These are phyloP conservation scores for Coemansia umbellata DNA, from an alignment of 192 early-diverging fungal genomes.

Conservation along the genomic window DNA sequence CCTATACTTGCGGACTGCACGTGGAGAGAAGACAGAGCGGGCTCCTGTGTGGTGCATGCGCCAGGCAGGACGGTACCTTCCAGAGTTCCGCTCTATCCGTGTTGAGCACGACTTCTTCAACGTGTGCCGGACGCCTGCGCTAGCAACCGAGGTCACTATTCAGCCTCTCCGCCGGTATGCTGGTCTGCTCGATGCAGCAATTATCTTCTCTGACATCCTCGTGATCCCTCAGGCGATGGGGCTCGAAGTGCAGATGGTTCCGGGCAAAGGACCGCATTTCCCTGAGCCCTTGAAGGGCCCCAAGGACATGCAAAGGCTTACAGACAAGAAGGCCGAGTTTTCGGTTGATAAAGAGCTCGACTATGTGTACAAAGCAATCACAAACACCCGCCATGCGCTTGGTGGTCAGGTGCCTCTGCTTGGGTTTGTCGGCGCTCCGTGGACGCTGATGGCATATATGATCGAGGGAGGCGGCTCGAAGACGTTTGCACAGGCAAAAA, in stretches of 20 bases:
- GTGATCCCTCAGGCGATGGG: conserved; percentile 97
- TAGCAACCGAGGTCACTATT: conserved; percentile 91
- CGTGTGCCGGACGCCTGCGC: conserved; percentile 86
- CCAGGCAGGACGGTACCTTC: conserved; percentile 95
- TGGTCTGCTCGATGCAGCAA: conserved; percentile 88
- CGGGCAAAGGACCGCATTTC: conserved; percentile 86
- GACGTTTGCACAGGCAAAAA: conserved; percentile 83
- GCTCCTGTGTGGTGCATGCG: conserved; percentile 98
- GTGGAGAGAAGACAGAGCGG: conserved; percentile 72
- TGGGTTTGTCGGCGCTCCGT: conserved; percentile 96
- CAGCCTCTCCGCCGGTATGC: conserved; percentile 94
- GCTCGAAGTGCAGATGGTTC: conserved; percentile 89
- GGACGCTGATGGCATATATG: conserved; percentile 99
- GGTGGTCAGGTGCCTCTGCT: conserved; percentile 85
- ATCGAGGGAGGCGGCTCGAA: conserved; percentile 96
- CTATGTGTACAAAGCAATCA: conserved; percentile 94
- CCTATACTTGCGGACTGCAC: conserved; percentile 80
- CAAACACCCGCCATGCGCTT: conserved; percentile 81
- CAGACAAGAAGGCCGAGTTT: conserved; percentile 52
- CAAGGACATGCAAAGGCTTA: conserved; percentile 66
- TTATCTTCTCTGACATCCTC: conserved; percentile 98
- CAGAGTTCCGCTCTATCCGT: conserved; percentile 87
- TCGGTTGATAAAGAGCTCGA: conserved; percentile 67
- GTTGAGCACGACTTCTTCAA: conserved; percentile 90
- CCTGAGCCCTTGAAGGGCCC: conserved; percentile 74